Base-by-base conservation (phyloP, 2,329 filamentous ascomycete species). In the Trichoderma sp. region DNA sequence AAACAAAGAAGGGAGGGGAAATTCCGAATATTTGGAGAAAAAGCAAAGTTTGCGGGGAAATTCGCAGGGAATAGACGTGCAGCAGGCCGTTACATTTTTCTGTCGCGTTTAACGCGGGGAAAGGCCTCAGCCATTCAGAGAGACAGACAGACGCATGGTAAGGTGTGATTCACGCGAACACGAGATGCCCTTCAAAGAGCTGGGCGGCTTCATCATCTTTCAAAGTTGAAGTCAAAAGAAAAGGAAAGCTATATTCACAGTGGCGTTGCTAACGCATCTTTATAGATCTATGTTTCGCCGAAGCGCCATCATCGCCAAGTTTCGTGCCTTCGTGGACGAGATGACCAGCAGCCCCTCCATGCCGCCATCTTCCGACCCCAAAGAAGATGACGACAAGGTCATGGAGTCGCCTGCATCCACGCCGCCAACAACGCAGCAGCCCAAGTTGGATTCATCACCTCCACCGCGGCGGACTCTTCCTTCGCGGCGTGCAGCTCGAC, bases 181-280 rank as follows among this genome's bases (percentile, higher is more conserved):
- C 61, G 68, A 68, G 68, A 76, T 77, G 76, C 73, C 77, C 61
- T 70, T 71, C 21, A 71, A 76, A 72, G 75, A 77, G 75, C 78
- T 73, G 74, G 76, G 72, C 52, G 16, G 32, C 18, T 46, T 60
- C 55, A 32, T 59, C 43, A 56, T 66, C 58, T 60, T 56, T 55
- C 63, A 46, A 11, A 69, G 5, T 21, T 34, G 21, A 21, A 49
- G 37, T 34, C n/a, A n/a, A 28, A 39, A 37, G 5, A n/a, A 39
- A 3, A n/a, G 18, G 5, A 18, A n/a, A 30, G 18, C 10, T n/a
- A 4, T 34, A 16, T 2, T 24, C 4, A 46, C 28, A 5, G 16
- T 26, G 18, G 16, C 13, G 4, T 10, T 26, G 32, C 56, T 69
- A 55, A 69, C 28, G 11, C 60, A 14, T 51, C 2, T 24, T 8